These are phyloP conservation scores for Extremus antarcticus DNA, from an alignment of 495 filamentous ascomycete genomes.

Conservation along the genomic window DNA sequence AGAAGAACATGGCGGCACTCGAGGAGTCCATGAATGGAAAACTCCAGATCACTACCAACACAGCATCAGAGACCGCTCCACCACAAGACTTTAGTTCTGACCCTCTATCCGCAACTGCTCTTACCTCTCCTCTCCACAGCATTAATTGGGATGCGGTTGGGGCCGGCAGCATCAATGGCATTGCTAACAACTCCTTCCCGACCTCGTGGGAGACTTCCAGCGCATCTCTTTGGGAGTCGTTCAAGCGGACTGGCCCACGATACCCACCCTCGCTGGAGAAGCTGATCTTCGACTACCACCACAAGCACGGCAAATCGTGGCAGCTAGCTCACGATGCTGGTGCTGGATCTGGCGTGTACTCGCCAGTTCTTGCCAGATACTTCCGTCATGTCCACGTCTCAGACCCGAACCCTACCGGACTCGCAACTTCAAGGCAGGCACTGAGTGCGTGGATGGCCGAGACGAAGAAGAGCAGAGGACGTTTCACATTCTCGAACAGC, in stretches of 20 bases:
- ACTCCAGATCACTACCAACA: not conserved
- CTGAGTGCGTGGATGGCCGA: conserved; percentile 3
- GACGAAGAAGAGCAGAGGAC: conserved; percentile 15
- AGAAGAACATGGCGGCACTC: not conserved
- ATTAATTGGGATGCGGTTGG: not conserved
- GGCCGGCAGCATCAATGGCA: not conserved
- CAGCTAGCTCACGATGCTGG: conserved; percentile 18
- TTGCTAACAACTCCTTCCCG: not conserved
- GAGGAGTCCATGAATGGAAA: not conserved
- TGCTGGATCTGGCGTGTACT: conserved; percentile 14
- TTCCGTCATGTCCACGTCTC: conserved; percentile 18
- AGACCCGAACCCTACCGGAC: conserved; percentile 3
- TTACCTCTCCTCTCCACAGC: conserved; percentile 1
- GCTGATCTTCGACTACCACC: conserved; percentile 16
- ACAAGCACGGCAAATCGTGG: conserved; percentile 16
- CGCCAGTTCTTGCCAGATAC: conserved; percentile 10
- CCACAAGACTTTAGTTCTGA: not conserved
- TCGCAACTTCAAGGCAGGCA: conserved; percentile 6
- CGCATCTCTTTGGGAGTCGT: conserved; percentile 8
- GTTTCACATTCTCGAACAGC: conserved; percentile 12
- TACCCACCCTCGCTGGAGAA: conserved; percentile 13
- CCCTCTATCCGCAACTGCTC: not conserved
- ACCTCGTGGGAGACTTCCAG: not conserved
- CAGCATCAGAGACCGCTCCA: not conserved
- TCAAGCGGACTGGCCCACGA: conserved; percentile 16